These are phyloP conservation scores for Ensete ventricosum DNA, from an alignment of 176 grass and related monocot species.

Conservation along the genomic window DNA sequence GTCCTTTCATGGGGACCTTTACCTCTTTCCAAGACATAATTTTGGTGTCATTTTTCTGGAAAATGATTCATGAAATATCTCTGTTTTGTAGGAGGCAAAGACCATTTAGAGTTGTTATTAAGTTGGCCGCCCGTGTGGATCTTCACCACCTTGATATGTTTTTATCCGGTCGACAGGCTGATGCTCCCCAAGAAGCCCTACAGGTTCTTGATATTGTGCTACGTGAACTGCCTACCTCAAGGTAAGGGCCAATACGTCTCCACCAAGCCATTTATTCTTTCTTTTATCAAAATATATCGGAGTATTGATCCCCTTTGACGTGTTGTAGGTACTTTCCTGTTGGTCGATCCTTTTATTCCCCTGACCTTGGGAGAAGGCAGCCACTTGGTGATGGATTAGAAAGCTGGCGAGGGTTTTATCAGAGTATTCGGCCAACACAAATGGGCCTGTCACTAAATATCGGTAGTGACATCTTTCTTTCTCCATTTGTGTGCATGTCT, in stretches of 20 bases:
- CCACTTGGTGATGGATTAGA: slow-evolving; percentile 86
- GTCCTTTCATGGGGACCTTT: slow-evolving; percentile 17
- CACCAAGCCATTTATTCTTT: not conserved
- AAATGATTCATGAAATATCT: not conserved
- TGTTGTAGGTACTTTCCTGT: slow-evolving; percentile 51
- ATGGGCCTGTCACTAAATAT: slow-evolving; percentile 96
- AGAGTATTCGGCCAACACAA: slow-evolving; percentile 89
- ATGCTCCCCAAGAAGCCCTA: slow-evolving; percentile 80
- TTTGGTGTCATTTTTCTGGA: not conserved
- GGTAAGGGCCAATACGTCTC: slow-evolving; percentile 22
- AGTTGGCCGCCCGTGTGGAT: slow-evolving; percentile 55
- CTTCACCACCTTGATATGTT: slow-evolving; percentile 60
- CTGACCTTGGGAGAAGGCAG: slow-evolving; percentile 53
- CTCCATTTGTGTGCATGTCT: not conserved
- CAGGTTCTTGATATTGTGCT: slow-evolving; percentile 93
- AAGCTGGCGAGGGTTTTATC: slow-evolving; percentile 90
- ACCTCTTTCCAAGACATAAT: not conserved
- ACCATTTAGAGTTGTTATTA: slow-evolving; percentile 68
- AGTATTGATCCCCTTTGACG: not conserved
- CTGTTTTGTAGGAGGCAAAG: slow-evolving; percentile 44
- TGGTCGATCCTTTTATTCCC: slow-evolving; percentile 75
- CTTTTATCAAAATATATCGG: not conserved
- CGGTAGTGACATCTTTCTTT: slow-evolving; percentile 25
- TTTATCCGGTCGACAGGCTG: slow-evolving; percentile 57
- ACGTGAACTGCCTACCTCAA: slow-evolving; percentile 62